Percentiles rank a stretch among this genome's conserved stretches.
Evolutionary conservation across 768 basidiomycete species (phyloP).

Genomic region (Tylopilus vinaceipallidus): DNA sequence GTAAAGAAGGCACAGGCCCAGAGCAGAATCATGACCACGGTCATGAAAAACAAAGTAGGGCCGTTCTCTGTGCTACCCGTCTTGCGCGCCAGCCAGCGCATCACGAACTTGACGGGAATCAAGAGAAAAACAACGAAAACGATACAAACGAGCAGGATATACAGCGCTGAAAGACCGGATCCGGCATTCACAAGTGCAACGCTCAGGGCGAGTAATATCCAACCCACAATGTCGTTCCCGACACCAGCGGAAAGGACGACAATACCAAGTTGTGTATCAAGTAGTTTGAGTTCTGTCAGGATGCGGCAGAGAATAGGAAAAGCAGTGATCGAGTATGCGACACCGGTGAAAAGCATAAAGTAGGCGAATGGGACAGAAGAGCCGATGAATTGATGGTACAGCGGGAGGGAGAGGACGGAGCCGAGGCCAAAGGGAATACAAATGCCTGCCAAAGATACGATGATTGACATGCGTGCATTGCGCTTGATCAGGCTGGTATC

Average conservation of each 20-base stretch:
- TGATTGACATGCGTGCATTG: constrained; percentile 62
- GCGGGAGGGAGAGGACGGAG: constrained; percentile 62
- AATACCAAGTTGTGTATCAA: constrained; percentile 90
- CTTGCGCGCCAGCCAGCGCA: constrained; percentile 69
- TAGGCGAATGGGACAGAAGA: constrained; percentile 69
- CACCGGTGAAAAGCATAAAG: constrained; percentile 93
- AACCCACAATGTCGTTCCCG: constrained; percentile 83
- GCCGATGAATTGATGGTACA: constrained; percentile 56
- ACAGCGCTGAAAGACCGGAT: constrained; percentile 79
- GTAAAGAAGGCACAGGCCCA: constrained; percentile 93
- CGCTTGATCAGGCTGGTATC: constrained; percentile 76
- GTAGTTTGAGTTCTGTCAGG: constrained; percentile 84
- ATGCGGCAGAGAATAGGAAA: constrained; percentile 87
- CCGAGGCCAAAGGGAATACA: constrained; percentile 87
- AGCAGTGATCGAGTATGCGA: constrained; percentile 86
- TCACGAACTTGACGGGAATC: constrained; percentile 56
- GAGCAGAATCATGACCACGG: constrained; percentile 70
- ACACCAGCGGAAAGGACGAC: constrained; percentile 93
- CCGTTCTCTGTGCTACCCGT: constrained; percentile 82
- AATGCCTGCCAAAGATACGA: constrained; percentile 83
- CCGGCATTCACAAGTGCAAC: constrained; percentile 91
- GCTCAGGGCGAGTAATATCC: constrained; percentile 85
- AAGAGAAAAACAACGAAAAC: constrained; percentile 80
- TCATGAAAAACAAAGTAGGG: constrained; percentile 89
- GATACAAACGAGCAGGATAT: constrained; percentile 75